Evolutionary conservation across 2,329 filamentous ascomycete species (phyloP).

Genomic region (Esteya vermicola): DNA sequence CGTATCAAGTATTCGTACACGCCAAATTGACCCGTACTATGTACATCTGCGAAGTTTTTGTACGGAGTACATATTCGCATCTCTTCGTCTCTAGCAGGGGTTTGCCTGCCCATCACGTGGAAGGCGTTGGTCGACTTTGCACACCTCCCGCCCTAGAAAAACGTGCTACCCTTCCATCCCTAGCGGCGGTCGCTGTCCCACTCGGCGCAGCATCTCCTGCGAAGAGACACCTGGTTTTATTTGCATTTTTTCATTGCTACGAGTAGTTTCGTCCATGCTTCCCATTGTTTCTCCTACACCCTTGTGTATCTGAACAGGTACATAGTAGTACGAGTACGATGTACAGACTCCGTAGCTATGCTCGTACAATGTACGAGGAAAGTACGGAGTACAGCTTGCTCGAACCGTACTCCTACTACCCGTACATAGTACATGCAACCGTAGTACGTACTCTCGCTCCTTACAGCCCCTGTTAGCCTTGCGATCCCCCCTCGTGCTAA

Average conservation of each 20-base stretch:
- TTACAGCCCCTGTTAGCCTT: neutral
- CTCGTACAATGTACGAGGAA: neutral
- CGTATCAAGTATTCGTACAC: no score
- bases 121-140: neutral
- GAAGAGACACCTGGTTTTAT: neutral
- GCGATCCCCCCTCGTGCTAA: conserved; percentile 1
- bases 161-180: conserved; percentile 12
- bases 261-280: neutral
- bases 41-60: no score
- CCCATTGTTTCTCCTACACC: neutral
- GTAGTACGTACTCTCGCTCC: no score
- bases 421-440: neutral
- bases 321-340: no score
- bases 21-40: no score
- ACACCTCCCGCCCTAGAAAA: conserved; percentile 3
- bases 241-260: neutral
- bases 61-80: no score
- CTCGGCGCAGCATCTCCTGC: neutral
- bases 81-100: no score
- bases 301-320: no score
- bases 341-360: neutral
- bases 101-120: conserved; percentile 1
- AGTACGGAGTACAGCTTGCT: no score
- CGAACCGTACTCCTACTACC: no score
- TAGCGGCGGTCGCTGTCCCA: conserved; percentile 8